Base-by-base conservation (phyloP, 768 basidiomycete genomes). In the Kwoniella sp. region DNA sequence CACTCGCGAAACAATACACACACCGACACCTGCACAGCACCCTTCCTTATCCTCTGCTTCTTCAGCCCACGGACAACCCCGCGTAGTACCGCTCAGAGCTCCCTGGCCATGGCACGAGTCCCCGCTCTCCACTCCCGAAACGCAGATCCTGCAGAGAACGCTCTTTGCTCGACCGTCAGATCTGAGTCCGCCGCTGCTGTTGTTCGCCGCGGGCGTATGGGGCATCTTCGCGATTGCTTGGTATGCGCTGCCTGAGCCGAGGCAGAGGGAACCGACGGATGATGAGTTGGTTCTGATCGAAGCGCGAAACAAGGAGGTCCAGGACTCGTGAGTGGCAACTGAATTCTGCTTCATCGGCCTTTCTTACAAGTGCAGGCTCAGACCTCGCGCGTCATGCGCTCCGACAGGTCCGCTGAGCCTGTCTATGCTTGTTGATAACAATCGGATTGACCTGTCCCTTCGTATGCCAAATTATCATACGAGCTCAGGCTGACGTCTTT, bases 51-150 rank as follows among this genome's bases (percentile, higher is more conserved):
- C 41, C 23, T 13, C 50, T 28, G 7, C 22, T 51, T 17, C 8
- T 22, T 29, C 2, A 34, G 28, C 53, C 26, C 53, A 30, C 23
- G 12, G 52, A 15, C 58, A 30, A 20, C 17, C 9, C 48, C 31
- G 45, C 25, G 20, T 25, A 22, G 47, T 58, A 20, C 65, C 58
- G 1, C 52, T 65, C n/a, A 55, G 47, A 34, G 52, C 51, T 8
- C 50, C 63, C 20, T 65, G 63, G 63, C 63, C 63, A 58, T 65
- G 63, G 63, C 57, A 59, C 28, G 55, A 55, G 15, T 23, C 56
- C 11, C 31, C 57, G 12, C 41, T 11, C 8, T 54, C 63, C 11
- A 25, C 38, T 11, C 52, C 63, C 15, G 52, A 55, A 9, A 58
- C 37, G 7, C 37, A 37, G 31, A 45, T 53, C 4, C 51, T 65